Percentiles rank a stretch among this genome's conserved stretches.
Conservation (phyloP, 306 rosid genomes). For the Prunus padus region DNA sequence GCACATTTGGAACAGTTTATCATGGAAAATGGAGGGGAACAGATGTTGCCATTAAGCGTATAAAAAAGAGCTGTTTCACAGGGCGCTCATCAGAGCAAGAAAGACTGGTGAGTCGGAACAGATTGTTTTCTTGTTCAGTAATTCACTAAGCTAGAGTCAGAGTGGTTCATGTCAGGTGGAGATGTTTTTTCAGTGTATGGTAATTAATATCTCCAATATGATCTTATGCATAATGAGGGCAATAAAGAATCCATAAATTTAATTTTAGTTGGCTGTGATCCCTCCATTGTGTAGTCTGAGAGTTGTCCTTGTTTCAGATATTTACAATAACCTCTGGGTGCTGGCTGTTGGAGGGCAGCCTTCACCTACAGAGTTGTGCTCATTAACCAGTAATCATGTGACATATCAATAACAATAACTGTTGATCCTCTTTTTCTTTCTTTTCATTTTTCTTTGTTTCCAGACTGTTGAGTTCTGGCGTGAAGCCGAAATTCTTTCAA, state of each 20-base stretch:
- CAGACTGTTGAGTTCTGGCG: conserved; percentile 87
- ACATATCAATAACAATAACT: conserved; percentile 5
- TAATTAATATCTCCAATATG: not conserved
- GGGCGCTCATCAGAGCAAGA: conserved; percentile 74
- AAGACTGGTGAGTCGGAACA: conserved; percentile 52
- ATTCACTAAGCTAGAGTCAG: not conserved
- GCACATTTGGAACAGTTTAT: conserved; percentile 81
- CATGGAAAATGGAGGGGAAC: conserved; percentile 90
- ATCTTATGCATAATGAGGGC: not conserved
- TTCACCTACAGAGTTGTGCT: conserved; percentile 9
- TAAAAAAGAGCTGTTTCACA: conserved; percentile 70
- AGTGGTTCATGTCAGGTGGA: not conserved
- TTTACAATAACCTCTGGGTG: not conserved
- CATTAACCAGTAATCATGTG: not conserved
- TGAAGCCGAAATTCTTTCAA: conserved; percentile 78
- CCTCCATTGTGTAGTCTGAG: not conserved
- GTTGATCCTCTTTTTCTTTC: not conserved
- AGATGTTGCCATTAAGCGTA: conserved; percentile 82
- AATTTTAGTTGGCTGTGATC: not conserved
- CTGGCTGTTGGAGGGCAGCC: conserved; percentile 11
- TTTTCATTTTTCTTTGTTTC: conserved; percentile 3
- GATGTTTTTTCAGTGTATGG: not conserved
- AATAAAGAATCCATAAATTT: not conserved
- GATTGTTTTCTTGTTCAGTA: not conserved
- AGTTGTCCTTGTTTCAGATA: conserved; percentile 5